These are phyloP conservation scores for Zangia roseola DNA, from an alignment of 768 basidiomycete genomes.

Conservation along the genomic window DNA sequence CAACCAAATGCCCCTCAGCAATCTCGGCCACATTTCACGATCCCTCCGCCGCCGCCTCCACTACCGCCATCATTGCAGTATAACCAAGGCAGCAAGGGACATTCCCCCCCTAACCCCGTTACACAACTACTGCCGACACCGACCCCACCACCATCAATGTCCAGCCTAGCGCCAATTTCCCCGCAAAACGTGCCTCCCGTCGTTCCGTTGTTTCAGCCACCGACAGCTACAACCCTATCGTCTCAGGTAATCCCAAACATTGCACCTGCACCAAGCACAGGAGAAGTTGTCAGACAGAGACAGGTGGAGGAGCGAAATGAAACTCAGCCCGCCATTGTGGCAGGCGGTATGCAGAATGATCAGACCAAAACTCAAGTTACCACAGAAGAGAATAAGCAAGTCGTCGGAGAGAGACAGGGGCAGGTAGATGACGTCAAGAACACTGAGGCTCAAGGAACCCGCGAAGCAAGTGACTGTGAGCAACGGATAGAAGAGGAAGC, in stretches of 20 bases:
- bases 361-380: not conserved
- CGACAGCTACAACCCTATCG: constrained; percentile 20
- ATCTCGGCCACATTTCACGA: constrained; percentile 20
- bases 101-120: not conserved
- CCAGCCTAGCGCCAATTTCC: constrained; percentile 7
- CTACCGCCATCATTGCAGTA: constrained; percentile 7
- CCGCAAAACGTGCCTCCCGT: constrained; percentile 1
- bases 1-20: constrained; percentile 12
- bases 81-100: constrained; percentile 1
- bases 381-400: constrained; percentile 24
- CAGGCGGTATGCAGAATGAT: not conserved
- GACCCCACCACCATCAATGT: not conserved
- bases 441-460: not conserved
- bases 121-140: constrained; percentile 10
- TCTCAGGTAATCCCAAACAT: constrained; percentile 7
- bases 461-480: not conserved
- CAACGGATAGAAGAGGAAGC: constrained; percentile 1
- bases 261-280: constrained; percentile 18
- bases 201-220: constrained; percentile 14
- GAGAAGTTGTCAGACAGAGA: constrained; percentile 38
- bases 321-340: not conserved
- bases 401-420: not conserved
- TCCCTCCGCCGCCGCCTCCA: constrained; percentile 19
- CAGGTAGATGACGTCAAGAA: not conserved
- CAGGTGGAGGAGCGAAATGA: constrained; percentile 36